Percentiles rank a stretch among this genome's conserved stretches.
Evolutionary conservation across 2,329 filamentous ascomycete species (phyloP).

Genomic region (Coniochaeta prunicola): DNA sequence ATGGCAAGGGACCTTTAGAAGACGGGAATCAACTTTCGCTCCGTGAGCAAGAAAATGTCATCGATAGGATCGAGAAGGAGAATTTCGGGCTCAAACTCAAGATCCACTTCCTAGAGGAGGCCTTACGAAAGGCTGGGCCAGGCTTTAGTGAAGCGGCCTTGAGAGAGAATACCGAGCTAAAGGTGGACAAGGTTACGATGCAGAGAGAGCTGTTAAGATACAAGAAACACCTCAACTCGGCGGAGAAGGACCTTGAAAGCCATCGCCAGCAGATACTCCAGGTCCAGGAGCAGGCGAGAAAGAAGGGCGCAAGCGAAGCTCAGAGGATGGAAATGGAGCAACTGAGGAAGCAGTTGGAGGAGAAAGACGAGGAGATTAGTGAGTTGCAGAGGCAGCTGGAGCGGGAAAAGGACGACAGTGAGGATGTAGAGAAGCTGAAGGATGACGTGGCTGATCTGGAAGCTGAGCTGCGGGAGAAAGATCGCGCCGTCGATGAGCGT

Average conservation of each 20-base stretch:
- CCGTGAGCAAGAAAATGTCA: constrained; percentile 89
- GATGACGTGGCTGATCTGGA: constrained; percentile 73
- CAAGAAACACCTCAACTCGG: constrained; percentile 73
- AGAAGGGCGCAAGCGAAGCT: constrained; percentile 64
- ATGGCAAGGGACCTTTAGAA: constrained; percentile 62
- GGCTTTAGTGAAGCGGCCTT: constrained; percentile 85
- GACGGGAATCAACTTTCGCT: constrained; percentile 87
- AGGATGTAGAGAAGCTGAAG: constrained; percentile 58
- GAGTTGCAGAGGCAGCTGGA: constrained; percentile 54
- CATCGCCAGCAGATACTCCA: constrained; percentile 78
- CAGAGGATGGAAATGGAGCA: constrained; percentile 55
- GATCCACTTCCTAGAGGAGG: constrained; percentile 93
- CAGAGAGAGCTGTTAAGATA: constrained; percentile 79
- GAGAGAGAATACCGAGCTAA: constrained; percentile 92
- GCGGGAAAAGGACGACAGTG: constrained; percentile 45
- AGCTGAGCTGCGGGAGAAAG: constrained; percentile 67
- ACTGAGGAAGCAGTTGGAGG: constrained; percentile 48
- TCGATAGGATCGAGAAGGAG: constrained; percentile 95
- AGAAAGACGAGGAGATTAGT: constrained; percentile 53
- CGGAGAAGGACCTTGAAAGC: constrained; percentile 78
- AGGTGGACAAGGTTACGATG: constrained; percentile 86
- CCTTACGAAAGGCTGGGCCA: constrained; percentile 76
- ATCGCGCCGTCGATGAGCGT: constrained; percentile 62
- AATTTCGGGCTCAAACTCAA: constrained; percentile 97
- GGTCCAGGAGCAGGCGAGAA: constrained; percentile 73